These are phyloP conservation scores for Solanum dulcamara DNA, from an alignment of 257 asterid genomes.

Conservation along the genomic window DNA sequence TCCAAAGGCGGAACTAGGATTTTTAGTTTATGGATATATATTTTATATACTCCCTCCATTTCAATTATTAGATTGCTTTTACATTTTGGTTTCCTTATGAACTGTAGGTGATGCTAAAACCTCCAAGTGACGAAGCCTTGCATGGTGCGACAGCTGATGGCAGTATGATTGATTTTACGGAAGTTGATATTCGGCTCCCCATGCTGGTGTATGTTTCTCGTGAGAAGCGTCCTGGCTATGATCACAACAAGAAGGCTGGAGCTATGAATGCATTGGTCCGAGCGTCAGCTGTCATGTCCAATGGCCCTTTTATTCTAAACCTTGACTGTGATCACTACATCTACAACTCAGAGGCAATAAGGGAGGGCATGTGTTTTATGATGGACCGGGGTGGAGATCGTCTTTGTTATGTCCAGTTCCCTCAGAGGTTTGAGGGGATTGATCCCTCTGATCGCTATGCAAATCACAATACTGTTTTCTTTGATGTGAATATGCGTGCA, in stretches of 20 bases:
- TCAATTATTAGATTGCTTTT: neutral
- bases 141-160: conserved; percentile 34
- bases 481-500: conserved; percentile 85
- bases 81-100: neutral
- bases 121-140: conserved; percentile 72
- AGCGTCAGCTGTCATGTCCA: conserved; percentile 85
- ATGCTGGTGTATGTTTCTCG: conserved; percentile 81
- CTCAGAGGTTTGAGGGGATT: conserved; percentile 79
- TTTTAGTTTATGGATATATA: neutral
- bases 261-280: conserved; percentile 91
- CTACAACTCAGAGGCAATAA: conserved; percentile 67
- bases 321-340: conserved; percentile 93
- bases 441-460: conserved; percentile 90
- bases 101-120: conserved; percentile 85
- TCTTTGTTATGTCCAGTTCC: conserved; percentile 65
- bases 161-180: conserved; percentile 48
- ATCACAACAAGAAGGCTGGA: conserved; percentile 92
- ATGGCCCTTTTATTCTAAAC: conserved; percentile 83
- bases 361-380: conserved; percentile 86
- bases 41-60: neutral
- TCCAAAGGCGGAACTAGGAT: neutral
- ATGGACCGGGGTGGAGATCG: conserved; percentile 90
- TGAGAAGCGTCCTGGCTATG: conserved; percentile 83
- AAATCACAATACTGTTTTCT: conserved; percentile 77
- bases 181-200: conserved; percentile 80